Percentiles rank a stretch among this genome's conserved stretches.
Conservation (phyloP, 2,329 filamentous ascomycete genomes). For the Trichoderma asperellum region DNA sequence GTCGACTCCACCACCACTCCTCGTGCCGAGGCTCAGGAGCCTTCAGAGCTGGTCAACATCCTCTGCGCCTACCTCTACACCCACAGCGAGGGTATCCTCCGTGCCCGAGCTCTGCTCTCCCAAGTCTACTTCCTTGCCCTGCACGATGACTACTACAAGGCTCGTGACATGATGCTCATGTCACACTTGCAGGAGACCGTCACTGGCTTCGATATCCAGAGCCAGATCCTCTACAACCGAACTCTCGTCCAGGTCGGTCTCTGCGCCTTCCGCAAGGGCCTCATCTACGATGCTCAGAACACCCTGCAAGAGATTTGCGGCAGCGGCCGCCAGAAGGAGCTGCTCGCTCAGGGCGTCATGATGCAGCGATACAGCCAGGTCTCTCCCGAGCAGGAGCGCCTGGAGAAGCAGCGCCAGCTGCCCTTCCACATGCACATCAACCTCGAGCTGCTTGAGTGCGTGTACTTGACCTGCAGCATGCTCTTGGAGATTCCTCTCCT, state of each 20-base stretch:
- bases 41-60: constrained; percentile 75
- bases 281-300: constrained; percentile 97
- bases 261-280: constrained; percentile 94
- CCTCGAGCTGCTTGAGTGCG: constrained; percentile 94
- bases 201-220: constrained; percentile 92
- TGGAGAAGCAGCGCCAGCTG: constrained; percentile 95
- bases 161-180: constrained; percentile 99
- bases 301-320: constrained; percentile 98
- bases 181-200: constrained; percentile 98
- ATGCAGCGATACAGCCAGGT: constrained; percentile 97
- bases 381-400: constrained; percentile 93
- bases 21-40: constrained; percentile 68
- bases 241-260: constrained; percentile 97
- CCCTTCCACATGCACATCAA: constrained; percentile 99
- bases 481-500: constrained; percentile 96
- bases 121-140: constrained; percentile 98
- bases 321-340: constrained; percentile 95
- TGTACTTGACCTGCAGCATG: constrained; percentile 99
- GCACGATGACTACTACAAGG: constrained; percentile 97
- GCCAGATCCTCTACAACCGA: constrained; percentile 98
- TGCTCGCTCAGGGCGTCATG: constrained; percentile 96
- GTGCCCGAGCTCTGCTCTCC: constrained; percentile 95
- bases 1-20: constrained; percentile 83
- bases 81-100: constrained; percentile 93
- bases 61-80: constrained; percentile 95